A percentile compares a stretch with the other conserved stretches of the same genome.
Conservation (phyloP, 768 basidiomycete genomes). For the Tricholoma bakamatsutake region DNA sequence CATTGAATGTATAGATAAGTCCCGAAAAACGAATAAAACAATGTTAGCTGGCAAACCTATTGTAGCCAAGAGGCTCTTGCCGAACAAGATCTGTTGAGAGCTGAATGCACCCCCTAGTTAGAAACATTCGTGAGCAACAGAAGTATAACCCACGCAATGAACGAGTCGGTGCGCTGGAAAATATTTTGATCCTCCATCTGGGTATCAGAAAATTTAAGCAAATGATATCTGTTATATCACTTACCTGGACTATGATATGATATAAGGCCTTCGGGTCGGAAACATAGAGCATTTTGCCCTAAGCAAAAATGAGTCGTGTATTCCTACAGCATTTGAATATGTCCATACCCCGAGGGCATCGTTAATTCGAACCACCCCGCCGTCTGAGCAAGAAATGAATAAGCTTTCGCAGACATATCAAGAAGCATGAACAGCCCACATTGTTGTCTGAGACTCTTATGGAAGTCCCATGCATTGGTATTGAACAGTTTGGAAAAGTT, state of each 20-base stretch:
- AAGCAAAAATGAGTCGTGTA: neutral
- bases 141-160: slow-evolving; percentile 20
- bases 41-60: slow-evolving; percentile 1
- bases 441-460: neutral
- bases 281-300: slow-evolving; percentile 23
- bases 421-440: neutral
- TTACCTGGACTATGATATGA: slow-evolving; percentile 27
- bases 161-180: slow-evolving; percentile 31
- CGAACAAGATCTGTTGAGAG: neutral
- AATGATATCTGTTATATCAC: slow-evolving; percentile 4
- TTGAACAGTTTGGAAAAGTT: neutral
- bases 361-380: slow-evolving; percentile 13
- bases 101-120: neutral
- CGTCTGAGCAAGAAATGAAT: slow-evolving; percentile 7
- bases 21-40: neutral
- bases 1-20: neutral
- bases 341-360: slow-evolving; percentile 13
- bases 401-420: neutral
- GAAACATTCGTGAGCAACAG: neutral
- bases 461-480: neutral
- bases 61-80: slow-evolving; percentile 3
- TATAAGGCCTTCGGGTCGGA: slow-evolving; percentile 32
- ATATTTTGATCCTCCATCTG: slow-evolving; percentile 14
- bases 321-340: neutral
- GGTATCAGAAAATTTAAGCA: neutral